Evolutionary conservation across 1,139 yeast species (phyloP), one percentile per base, ranked within the genome.

Genomic region (Eremothecium cymbalariae): DNA sequence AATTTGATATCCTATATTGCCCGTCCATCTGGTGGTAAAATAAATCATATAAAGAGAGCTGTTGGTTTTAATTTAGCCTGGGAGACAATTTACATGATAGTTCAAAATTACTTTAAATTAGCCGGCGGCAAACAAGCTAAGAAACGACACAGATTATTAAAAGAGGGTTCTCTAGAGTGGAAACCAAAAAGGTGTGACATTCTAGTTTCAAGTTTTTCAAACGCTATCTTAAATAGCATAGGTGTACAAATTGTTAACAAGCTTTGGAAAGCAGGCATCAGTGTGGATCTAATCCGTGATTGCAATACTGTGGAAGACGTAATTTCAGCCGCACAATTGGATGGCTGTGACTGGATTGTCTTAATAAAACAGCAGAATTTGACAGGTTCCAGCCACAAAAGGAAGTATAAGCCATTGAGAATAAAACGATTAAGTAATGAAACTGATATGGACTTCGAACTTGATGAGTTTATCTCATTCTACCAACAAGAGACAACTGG

Each of bases 51-150:
- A 1, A 72, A 72, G 9, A 72, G 72, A 46, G 94, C 85, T 0
- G 96, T 86, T 21, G 97, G 97, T 0, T 81, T 90, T 50, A 78
- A 84, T 42, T 59, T 90, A 37, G 79, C 80, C 0, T 72, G 80
- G 66, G 83, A 76, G 47, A 68, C 68, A 19, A 59, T 77, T 2
- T 69, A 70, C 44, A 65, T 65, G 21, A 59, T 68, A 2, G 68
- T 74, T 58, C 68, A 64, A 53, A 57, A 63, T 28, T 67, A 64
- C 40, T 69, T 62, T 47, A 62, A 59, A 37, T 39, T 59, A 11
- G 59, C 60, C 6, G 44, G 52, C 5, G 49, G 55, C 1, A 50
- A 44, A 21, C 53, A 72, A 40, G 39, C 47, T 18, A 56, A 57
- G 36, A 64, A 56, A 37, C 57, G 62, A 31, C 60, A 57, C 25